Conservation (phyloP, 495 filamentous ascomycete genomes). For the Bacidia gigantensis region DNA sequence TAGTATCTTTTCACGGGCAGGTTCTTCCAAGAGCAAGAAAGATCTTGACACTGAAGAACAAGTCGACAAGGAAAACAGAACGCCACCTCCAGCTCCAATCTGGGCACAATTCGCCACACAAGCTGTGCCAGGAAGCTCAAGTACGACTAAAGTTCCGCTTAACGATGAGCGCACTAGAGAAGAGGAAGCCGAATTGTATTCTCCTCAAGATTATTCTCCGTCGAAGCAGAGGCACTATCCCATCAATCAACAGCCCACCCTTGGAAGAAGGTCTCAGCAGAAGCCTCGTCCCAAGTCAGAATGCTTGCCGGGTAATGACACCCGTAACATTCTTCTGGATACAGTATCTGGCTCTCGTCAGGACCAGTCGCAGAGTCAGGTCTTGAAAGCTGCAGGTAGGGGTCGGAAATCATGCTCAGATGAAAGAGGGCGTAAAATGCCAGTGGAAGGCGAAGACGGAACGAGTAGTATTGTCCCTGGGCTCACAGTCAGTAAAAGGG, state of each 20-base stretch:
- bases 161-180: constrained; percentile 33
- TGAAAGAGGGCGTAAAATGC: not conserved
- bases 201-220: constrained; percentile 45
- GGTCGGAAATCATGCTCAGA: constrained; percentile 1
- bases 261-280: constrained; percentile 27
- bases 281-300: constrained; percentile 43
- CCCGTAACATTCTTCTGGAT: constrained; percentile 18
- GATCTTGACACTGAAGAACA: constrained; percentile 25
- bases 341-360: constrained; percentile 7
- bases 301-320: constrained; percentile 26
- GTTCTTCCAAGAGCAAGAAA: constrained; percentile 39
- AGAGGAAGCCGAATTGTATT: constrained; percentile 49
- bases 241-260: constrained; percentile 41
- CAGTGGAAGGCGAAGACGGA: not conserved
- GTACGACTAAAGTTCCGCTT: constrained; percentile 22
- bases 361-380: constrained; percentile 11
- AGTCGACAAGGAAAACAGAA: constrained; percentile 71
- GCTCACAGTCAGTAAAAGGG: constrained; percentile 13
- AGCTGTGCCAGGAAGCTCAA: constrained; percentile 28
- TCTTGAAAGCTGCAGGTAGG: constrained; percentile 3
- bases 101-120: constrained; percentile 57
- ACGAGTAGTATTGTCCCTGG: not conserved
- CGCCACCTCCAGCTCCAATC: constrained; percentile 46
- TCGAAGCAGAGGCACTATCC: constrained; percentile 53
- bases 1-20: constrained; percentile 46